phyloP scores from a whole-genome alignment of 805 yeast species.

The Alloascoidea africana region DNA sequence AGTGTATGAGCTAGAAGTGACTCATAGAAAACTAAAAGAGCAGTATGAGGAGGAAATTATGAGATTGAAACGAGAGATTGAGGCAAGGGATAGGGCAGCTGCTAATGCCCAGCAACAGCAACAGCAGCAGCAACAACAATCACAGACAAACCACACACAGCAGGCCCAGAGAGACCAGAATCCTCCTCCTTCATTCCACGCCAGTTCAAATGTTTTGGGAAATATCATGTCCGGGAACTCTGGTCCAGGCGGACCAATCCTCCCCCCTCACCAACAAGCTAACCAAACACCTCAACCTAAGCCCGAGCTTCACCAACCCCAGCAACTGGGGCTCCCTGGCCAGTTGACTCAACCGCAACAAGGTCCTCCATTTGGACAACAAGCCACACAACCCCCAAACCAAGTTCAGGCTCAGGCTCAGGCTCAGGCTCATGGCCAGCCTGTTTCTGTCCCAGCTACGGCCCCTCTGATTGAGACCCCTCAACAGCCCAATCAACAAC shows the following conservation, averaged over 20 bases:
- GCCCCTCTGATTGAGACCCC: constrained; percentile 9
- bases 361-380: constrained; percentile 13
- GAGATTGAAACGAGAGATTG: constrained; percentile 75
- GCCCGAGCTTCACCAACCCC: constrained; percentile 20
- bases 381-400: constrained; percentile 11
- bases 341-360: constrained; percentile 8
- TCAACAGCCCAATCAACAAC: constrained; percentile 11
- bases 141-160: neutral
- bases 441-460: constrained; percentile 3
- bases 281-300: constrained; percentile 20
- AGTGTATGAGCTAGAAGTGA: constrained; percentile 84
- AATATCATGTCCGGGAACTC: constrained; percentile 16
- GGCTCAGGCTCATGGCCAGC: constrained; percentile 4
- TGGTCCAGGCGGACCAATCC: constrained; percentile 13
- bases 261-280: constrained; percentile 22
- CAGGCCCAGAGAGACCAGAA: constrained; percentile 7
- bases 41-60: constrained; percentile 88
- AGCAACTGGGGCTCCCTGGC: constrained; percentile 19
- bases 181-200: constrained; percentile 15
- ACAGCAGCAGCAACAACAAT: constrained; percentile 19
- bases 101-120: constrained; percentile 26
- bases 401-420: constrained; percentile 5
- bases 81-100: constrained; percentile 65
- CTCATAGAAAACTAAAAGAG: constrained; percentile 90
- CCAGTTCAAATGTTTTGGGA: constrained; percentile 15